Evolutionary conservation across 257 asterid genomes (phyloP).

Genomic region (Datura wrightii): DNA sequence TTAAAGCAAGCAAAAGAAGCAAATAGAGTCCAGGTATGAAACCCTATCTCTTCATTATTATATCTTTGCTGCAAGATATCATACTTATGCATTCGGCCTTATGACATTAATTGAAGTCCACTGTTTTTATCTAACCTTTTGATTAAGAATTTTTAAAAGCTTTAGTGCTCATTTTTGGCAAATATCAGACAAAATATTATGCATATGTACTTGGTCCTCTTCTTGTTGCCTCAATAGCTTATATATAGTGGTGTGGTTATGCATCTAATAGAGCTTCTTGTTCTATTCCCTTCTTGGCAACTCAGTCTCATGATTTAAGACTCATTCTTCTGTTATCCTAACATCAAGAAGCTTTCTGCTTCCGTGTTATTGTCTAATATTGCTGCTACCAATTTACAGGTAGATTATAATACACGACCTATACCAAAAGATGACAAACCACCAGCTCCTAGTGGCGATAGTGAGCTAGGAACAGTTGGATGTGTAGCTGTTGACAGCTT

Average conservation of each 20-base stretch:
- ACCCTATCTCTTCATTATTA: neutral
- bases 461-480: slow-evolving; percentile 87
- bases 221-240: neutral
- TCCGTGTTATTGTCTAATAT: neutral
- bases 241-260: neutral
- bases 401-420: slow-evolving; percentile 73
- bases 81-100: neutral
- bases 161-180: neutral
- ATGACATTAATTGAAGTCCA: neutral
- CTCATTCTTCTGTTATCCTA: neutral
- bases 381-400: slow-evolving; percentile 42
- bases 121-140: slow-evolving; percentile 18
- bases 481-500: slow-evolving; percentile 81
- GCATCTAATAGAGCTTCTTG: neutral
- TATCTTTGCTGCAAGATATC: neutral
- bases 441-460: slow-evolving; percentile 59
- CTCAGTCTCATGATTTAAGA: neutral
- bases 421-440: slow-evolving; percentile 42
- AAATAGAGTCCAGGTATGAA: slow-evolving; percentile 84
- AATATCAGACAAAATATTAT: neutral
- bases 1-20: slow-evolving; percentile 91
- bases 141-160: neutral
- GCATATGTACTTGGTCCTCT: neutral
- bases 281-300: slow-evolving; percentile 17
- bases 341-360: neutral